These are phyloP conservation scores for Ceratobasidium sp. DNA, from an alignment of 1,284 basidiomycete species.

Conservation along the genomic window DNA sequence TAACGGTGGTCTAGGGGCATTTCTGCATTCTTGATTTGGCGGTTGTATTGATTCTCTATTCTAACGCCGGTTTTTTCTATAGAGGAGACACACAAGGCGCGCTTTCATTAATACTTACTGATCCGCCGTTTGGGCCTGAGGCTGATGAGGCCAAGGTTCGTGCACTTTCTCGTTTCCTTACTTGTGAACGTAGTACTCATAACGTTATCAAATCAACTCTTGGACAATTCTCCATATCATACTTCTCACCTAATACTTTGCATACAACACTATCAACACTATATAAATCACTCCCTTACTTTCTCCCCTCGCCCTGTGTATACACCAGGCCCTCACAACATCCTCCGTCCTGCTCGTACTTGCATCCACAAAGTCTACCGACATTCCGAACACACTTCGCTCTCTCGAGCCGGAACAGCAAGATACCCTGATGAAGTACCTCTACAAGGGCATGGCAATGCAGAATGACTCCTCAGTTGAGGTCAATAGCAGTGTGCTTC, in stretches of 20 bases:
- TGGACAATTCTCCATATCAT: background rate
- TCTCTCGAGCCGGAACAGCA: slow-evolving; percentile 81
- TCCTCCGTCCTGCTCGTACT: slow-evolving; percentile 90
- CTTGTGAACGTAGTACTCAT: background rate
- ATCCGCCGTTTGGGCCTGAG: slow-evolving; percentile 84
- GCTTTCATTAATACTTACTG: slow-evolving; percentile 73
- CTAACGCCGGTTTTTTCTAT: slow-evolving; percentile 7
- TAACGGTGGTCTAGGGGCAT: no score
- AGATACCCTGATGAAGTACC: slow-evolving; percentile 96
- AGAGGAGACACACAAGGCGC: slow-evolving; percentile 82
- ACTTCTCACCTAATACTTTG: slow-evolving; percentile 16
- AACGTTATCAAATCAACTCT: background rate
- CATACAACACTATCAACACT: no score
- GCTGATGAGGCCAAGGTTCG: slow-evolving; percentile 90
- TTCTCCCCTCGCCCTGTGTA: background rate
- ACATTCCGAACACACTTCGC: slow-evolving; percentile 83
- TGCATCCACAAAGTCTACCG: slow-evolving; percentile 92
- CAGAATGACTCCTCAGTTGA: slow-evolving; percentile 75
- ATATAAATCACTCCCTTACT: no score
- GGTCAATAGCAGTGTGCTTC: slow-evolving; percentile 86
- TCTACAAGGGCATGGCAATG: slow-evolving; percentile 95
- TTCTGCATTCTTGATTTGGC: background rate
- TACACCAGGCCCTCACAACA: slow-evolving; percentile 74
- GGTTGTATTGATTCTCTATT: background rate
- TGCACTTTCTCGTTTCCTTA: slow-evolving; percentile 15